Evolutionary conservation across 1,284 basidiomycete species (phyloP), one percentile per base, ranked within the genome.

Genomic region (Dichomitus squalens): DNA sequence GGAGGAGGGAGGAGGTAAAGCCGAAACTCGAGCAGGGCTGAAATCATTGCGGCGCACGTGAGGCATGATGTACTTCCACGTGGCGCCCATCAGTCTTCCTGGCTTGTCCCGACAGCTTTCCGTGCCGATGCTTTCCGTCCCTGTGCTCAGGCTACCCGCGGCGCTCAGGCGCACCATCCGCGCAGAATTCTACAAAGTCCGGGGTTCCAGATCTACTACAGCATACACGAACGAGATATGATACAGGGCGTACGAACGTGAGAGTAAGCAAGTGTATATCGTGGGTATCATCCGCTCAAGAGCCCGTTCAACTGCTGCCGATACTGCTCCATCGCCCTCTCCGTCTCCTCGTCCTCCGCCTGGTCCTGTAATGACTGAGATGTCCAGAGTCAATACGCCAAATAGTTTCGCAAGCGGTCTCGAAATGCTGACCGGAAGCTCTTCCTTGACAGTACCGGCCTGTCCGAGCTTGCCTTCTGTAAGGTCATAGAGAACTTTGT

Each of bases 401-500:
- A 6, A 9, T 8, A 18, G 43, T 7, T 18, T n/a, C n/a, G n/a
- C n/a, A n/a, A n/a, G n/a, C n/a, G n/a, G 27, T 51, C 31, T 48
- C 18, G 25, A 27, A 2, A 21, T 41, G 82, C 92, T 70, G 70
- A 96, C 95, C 40, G 95, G 95, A 62, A 94, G 73, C 52, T 88
- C 87, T 35, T 80, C 84, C 46, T 84, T 85, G 49, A 90, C 92
- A 27, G 82, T 74, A 7, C 90, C 92, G 48, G 85, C 90, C 71
- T 91, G 85, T 6, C 95, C 95, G 4, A 98, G 80, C 76, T 98
- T 98, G 61, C 96, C 97, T 67, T 98, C 90, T 6, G 97, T 99
- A 58, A 99, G 81, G 60, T 98, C 94, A 67, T 90, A 98, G 38
- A 99, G 73, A 3, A 99, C 93, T 72, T 96, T 98, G 73, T 99